A percentile compares a stretch with the other conserved stretches of the same genome.
phyloP scores from a whole-genome alignment of 2,329 filamentous ascomycete species.

The Colletotrichum horii region DNA sequence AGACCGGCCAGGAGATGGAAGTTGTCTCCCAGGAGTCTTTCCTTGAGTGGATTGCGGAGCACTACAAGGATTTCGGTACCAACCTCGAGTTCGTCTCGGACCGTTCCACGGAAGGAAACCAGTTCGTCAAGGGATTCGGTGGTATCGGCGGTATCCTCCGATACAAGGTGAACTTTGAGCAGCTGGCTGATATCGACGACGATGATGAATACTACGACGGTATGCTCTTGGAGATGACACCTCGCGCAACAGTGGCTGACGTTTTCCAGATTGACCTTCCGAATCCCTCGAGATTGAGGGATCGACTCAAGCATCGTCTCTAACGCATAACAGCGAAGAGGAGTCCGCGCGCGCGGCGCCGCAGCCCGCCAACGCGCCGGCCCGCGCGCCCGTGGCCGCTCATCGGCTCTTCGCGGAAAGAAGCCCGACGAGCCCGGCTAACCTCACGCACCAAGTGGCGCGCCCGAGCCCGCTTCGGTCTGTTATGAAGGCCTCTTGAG shows the following conservation, averaged over 20 bases:
- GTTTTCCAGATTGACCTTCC: conserved; percentile 79
- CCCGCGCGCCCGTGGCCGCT: conserved; percentile 44
- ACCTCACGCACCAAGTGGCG: conserved; percentile 53
- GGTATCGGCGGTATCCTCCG: conserved; percentile 96
- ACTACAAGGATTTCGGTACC: conserved; percentile 97
- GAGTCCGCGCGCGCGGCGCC: conserved; percentile 18
- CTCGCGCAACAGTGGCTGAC: neutral
- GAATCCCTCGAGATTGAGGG: conserved; percentile 91
- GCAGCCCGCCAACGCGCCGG: conserved; percentile 41
- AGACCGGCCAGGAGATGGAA: conserved; percentile 97
- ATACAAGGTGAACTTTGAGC: conserved; percentile 99
- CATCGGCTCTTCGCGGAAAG: conserved; percentile 54
- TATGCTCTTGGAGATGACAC: conserved; percentile 29
- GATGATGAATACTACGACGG: conserved; percentile 90
- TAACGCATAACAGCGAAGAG: conserved; percentile 35
- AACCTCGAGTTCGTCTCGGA: conserved; percentile 97
- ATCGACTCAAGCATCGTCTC: conserved; percentile 66
- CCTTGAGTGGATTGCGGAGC: conserved; percentile 99
- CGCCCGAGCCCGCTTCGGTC: conserved; percentile 72
- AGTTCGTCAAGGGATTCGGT: conserved; percentile 99
- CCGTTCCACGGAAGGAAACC: conserved; percentile 96
- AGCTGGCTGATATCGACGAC: conserved; percentile 89
- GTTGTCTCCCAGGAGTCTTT: conserved; percentile 86
- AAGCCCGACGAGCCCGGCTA: conserved; percentile 48
- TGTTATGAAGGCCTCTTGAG: conserved; percentile 69